A percentile compares a stretch with the other conserved stretches of the same genome.
phyloP scores from a whole-genome alignment of 306 rosid genomes.

The Senna tora region DNA sequence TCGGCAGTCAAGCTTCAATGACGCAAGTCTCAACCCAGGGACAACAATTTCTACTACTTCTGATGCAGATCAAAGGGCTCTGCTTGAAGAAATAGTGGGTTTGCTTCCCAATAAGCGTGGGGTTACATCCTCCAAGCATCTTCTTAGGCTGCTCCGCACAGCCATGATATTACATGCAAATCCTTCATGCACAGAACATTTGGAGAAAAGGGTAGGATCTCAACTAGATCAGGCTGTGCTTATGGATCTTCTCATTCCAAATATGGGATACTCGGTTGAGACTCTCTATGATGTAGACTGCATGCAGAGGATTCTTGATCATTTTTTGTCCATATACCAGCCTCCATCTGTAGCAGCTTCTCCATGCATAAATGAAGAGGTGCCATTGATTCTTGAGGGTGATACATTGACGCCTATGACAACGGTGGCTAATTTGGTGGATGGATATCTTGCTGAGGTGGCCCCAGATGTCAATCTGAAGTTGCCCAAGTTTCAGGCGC shows the following conservation, averaged over 20 bases:
- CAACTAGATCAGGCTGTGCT: conserved; percentile 78
- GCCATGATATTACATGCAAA: conserved; percentile 77
- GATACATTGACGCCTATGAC: conserved; percentile 62
- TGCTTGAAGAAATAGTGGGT: conserved; percentile 71
- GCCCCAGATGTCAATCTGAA: conserved; percentile 87
- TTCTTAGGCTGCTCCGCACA: conserved; percentile 65
- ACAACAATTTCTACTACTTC: conserved; percentile 46
- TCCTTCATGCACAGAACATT: conserved; percentile 65
- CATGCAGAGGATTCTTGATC: conserved; percentile 72
- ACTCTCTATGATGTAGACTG: conserved; percentile 86
- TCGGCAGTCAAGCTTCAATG: conserved; percentile 62
- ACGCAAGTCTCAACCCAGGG: conserved; percentile 49
- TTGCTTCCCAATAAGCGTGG: conserved; percentile 66
- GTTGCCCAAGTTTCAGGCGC: conserved; percentile 74
- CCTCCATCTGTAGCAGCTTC: conserved; percentile 49
- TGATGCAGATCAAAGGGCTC: conserved; percentile 64
- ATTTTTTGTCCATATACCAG: conserved; percentile 62
- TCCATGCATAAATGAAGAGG: conserved; percentile 64
- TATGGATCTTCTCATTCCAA: conserved; percentile 76
- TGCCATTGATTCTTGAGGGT: conserved; percentile 43
- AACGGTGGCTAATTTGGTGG: conserved; percentile 74
- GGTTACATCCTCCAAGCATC: conserved; percentile 59
- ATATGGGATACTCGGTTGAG: conserved; percentile 70
- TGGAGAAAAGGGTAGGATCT: conserved; percentile 77
- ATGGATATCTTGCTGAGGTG: conserved; percentile 82